A percentile compares a stretch with the other conserved stretches of the same genome.
Conservation (phyloP, 2,329 filamentous ascomycete species). For the Hypocreales sp. region DNA sequence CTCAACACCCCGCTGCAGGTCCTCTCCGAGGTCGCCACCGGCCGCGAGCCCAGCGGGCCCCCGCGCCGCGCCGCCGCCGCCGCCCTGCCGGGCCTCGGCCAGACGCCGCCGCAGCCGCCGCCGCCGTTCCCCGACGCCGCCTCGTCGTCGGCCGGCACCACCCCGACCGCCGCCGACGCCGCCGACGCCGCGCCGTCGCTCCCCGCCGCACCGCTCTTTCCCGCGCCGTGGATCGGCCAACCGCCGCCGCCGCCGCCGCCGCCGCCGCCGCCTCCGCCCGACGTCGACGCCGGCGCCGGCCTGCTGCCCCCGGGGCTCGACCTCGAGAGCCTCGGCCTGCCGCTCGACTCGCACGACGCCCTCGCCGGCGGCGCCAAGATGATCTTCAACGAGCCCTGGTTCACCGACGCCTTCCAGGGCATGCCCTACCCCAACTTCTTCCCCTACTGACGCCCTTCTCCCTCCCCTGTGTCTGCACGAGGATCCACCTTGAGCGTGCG, state of each 20-base stretch:
- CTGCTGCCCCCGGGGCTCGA: constrained; percentile 14
- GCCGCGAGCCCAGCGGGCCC: constrained; percentile 15
- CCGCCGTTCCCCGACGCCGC: constrained; percentile 8
- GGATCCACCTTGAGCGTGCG: too few relatives aligned
- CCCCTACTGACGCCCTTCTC: constrained; percentile 11
- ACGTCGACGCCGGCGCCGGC: constrained; percentile 8
- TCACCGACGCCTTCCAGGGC: constrained; percentile 20
- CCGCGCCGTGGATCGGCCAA: constrained; percentile 4
- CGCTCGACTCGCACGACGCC: constrained; percentile 10
- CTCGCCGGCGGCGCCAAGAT: constrained; percentile 19
- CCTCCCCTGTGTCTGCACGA: too few relatives aligned
- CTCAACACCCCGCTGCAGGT: constrained; percentile 39
- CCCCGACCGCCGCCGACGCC: constrained; percentile 1
- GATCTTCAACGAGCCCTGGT: constrained; percentile 24
- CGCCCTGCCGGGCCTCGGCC: constrained; percentile 17
- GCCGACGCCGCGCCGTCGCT: constrained; percentile 2
- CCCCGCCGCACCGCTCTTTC: constrained; percentile 1
- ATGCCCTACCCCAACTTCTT: constrained; percentile 18
- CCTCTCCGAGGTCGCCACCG: constrained; percentile 40
- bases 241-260: constrained; percentile 4
- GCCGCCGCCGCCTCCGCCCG: constrained; percentile 1
- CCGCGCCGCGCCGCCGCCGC: constrained; percentile 6
- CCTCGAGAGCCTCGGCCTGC: constrained; percentile 13
- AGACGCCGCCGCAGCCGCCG: not conserved
- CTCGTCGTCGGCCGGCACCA: not conserved